Base-by-base conservation (phyloP, 2,329 filamentous ascomycete genomes). In the Apiospora marii region DNA sequence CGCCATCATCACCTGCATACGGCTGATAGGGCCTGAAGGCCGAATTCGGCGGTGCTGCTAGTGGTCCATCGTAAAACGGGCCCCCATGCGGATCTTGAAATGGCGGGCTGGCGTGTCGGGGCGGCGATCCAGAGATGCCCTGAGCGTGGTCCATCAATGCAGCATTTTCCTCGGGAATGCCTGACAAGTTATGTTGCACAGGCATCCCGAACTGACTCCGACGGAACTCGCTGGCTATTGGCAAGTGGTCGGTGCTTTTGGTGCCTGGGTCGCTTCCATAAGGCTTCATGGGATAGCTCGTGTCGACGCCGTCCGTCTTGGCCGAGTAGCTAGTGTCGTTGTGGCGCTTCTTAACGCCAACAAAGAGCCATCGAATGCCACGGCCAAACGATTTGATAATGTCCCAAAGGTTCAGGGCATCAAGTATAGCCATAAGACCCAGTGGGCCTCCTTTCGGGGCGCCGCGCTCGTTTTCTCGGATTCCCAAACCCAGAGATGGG, bases 351-450 rank as follows among this genome's bases (percentile, higher is more conserved):
- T 90, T 92, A 71, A 90, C 87, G 58, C 94, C 94, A 22, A 94
- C 90, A 74, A 95, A 92, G 27, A 97, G 85, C 95, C 94, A 97
- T 76, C 92, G 89, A 77, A 94, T 89, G 30, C 93, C 92, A 69
- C 94, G 89, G 12, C 92, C 93, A 74, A 93, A 91, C 0, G 93
- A 93, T 83, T 95, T 97, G 78, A 94, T 83, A 58, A 97, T 88
- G 80, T 98, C 94, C 91, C 93, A 94, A 0, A 93, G 88, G 78
- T 96, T 96, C 80, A 95, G 87, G 1, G 93, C 91, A 77, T 96
- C 92, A 1, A 86, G 80, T 8, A 96, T 81, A 4, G 94, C 94
- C 74, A 87, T 86, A 68, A 91, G 74, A 4, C 93, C 93, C 53
- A 91, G 79, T 67, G 88, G 87, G 3, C 93, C 92, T 16, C 93